Conservation (phyloP, 2,329 filamentous ascomycete genomes). For the Septoria petroselini region DNA sequence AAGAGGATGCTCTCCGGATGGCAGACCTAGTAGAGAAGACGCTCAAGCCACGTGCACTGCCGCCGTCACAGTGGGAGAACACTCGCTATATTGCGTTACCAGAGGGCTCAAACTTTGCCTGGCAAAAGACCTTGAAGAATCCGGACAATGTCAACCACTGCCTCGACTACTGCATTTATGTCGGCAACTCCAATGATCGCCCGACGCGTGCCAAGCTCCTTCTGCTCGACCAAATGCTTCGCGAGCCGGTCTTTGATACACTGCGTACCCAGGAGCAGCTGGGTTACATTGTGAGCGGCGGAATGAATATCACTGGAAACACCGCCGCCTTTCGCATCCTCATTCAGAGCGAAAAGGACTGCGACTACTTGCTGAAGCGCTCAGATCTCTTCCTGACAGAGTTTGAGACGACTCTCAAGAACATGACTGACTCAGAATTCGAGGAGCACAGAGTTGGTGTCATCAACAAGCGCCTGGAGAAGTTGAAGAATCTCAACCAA, state of each 20-base stretch:
- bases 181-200: constrained; percentile 56
- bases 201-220: constrained; percentile 70
- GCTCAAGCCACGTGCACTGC: constrained; percentile 69
- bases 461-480: constrained; percentile 82
- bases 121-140: constrained; percentile 75
- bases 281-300: constrained; percentile 92
- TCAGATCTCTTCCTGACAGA: constrained; percentile 78
- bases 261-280: constrained; percentile 95
- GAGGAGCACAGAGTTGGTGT: constrained; percentile 88
- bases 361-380: constrained; percentile 77
- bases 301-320: constrained; percentile 68
- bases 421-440: constrained; percentile 81
- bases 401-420: constrained; percentile 63
- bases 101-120: constrained; percentile 77
- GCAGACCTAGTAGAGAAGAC: constrained; percentile 77
- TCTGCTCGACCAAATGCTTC: constrained; percentile 82
- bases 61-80: constrained; percentile 75
- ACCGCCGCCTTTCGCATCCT: constrained; percentile 78
- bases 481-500: constrained; percentile 84
- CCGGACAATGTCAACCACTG: constrained; percentile 72
- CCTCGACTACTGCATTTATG: constrained; percentile 49
- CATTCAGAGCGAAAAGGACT: constrained; percentile 86
- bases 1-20: constrained; percentile 83
- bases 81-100: constrained; percentile 74
- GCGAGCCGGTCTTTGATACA: constrained; percentile 92